Base-by-base conservation (phyloP, 2,329 filamentous ascomycete species). In the Aspergillus fijiensis region DNA sequence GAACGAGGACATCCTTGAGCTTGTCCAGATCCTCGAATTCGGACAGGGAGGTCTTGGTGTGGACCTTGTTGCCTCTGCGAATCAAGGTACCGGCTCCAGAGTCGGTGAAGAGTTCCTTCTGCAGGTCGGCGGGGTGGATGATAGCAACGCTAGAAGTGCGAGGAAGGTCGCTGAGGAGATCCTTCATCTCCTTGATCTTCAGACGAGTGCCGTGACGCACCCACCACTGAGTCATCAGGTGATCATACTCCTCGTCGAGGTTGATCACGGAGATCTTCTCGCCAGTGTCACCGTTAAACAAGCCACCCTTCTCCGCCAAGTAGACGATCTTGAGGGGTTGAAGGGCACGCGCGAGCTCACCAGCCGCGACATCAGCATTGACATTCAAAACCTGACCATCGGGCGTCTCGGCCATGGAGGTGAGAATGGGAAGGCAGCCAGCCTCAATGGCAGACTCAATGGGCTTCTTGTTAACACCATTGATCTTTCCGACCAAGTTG, bases 171-270 rank as follows among this genome's bases (percentile, higher is more conserved):
- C 92, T 91, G 55, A 99, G 81, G 29, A 99, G 85, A 60, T 96
- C 92, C 83, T 96, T 96, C 80, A 96, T 96, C 80, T 99, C 92
- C 80, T 90, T 91, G 77, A 99, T 98, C 87, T 99, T 99, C 65
- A 98, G 84, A 64, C 93, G 87, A 42, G 94, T 98, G 64, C 95
- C 95, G 74, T 95, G 96, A 72, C 91, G 88, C 77, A 96, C 95
- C 95, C 94, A 99, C 69, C 90, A 87, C 79, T 97, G 92, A 59
- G 87, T 84, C 92, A 98, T 96, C 71, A 97, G 85, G 72, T 91
- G 85, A 60, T 96, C 92, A 71, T 91, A 98, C 79, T 99, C 95
- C 78, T 96, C 93, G 73, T 99, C 95, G 60, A 99, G 83, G 80
- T 98, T 98, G 79, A 98, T 98, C 61, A 90, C 91, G 5, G 94